Evolutionary conservation across 2,329 filamentous ascomycete species (phyloP), one percentile per base, ranked within the genome.

Genomic region (Penicillium corylophilum): DNA sequence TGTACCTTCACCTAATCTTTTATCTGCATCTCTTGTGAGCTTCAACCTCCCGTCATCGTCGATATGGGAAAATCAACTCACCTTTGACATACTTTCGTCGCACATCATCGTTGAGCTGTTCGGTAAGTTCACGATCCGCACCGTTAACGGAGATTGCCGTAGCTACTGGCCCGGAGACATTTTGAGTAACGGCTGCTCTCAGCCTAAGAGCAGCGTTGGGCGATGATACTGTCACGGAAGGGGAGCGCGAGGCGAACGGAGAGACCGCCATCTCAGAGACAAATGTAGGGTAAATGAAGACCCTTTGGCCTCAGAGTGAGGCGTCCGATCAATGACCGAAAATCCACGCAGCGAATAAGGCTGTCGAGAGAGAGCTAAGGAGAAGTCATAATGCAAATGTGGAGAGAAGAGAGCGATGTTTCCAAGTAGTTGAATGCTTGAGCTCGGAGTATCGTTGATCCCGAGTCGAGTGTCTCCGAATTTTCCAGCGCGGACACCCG

Each of bases 1-100:
- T 58, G 94, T 97, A 77, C 94, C 94, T 74, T 95, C 90, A 71
- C 94, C 94, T 54, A 99, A 84, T 69, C 94, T 94, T 71, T 89
- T 91, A 66, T 90, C 89, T 90, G 60, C 10, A 20, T 24, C 26
- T 33, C n/a, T 36, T 15, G 23, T 53, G 18, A 48, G 47, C 31
- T 23, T 13, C 35, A 12, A 5, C 5, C 18, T 20, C 18, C 4
- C 4, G 35, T 38, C 10, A 38, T 38, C 12, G 35, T 10, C 16
- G 23, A 29, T 24, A 12, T n/a, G 40, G 24, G 13, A 13, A 35
- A 2, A 26, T 44, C 38, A 28, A 56, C 69, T 28, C 69, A 87
- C 88, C 90, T 77, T 95, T 95, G 60, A 94, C 83, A 71, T 96
- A 99, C 78, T 94, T 95, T 61, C 83, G 82, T 72, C 91, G 90